Evolutionary conservation across 2,329 filamentous ascomycete genomes (phyloP).

Genomic region (Rhynchosporium secalis): DNA sequence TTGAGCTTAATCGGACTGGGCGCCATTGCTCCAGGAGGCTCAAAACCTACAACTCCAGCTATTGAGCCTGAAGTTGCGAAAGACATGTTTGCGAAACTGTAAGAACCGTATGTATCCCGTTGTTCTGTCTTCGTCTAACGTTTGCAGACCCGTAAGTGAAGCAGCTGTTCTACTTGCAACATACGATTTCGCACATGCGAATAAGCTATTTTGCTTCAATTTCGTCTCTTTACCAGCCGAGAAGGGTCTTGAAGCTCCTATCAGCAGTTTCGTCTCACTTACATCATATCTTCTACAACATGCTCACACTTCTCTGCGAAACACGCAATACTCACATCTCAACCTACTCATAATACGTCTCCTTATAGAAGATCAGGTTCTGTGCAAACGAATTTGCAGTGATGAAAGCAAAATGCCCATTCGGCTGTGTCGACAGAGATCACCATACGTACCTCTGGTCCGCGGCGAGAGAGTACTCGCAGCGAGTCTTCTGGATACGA

Average conservation of each 20-base stretch:
- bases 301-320: slow-evolving; percentile 77
- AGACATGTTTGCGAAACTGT: slow-evolving; percentile 77
- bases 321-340: slow-evolving; percentile 80
- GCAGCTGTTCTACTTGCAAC: slow-evolving; percentile 79
- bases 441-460: slow-evolving; percentile 78
- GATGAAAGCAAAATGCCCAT: slow-evolving; percentile 73
- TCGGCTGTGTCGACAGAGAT: slow-evolving; percentile 84
- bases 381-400: slow-evolving; percentile 82
- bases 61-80: slow-evolving; percentile 80
- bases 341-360: slow-evolving; percentile 84
- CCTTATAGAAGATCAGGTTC: slow-evolving; percentile 77
- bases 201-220: slow-evolving; percentile 91
- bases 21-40: slow-evolving; percentile 67
- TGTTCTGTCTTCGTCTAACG: slow-evolving; percentile 30
- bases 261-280: slow-evolving; percentile 81
- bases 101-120: slow-evolving; percentile 42
- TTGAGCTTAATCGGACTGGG: slow-evolving; percentile 84
- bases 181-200: slow-evolving; percentile 92
- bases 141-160: slow-evolving; percentile 69
- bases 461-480: slow-evolving; percentile 72
- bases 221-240: slow-evolving; percentile 66
- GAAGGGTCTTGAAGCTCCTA: slow-evolving; percentile 68
- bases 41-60: slow-evolving; percentile 60
- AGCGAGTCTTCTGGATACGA: slow-evolving; percentile 77
- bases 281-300: slow-evolving; percentile 93